A percentile compares a stretch with the other conserved stretches of the same genome.
Evolutionary conservation across 768 basidiomycete genomes (phyloP).

Genomic region (Boletellus sp.): DNA sequence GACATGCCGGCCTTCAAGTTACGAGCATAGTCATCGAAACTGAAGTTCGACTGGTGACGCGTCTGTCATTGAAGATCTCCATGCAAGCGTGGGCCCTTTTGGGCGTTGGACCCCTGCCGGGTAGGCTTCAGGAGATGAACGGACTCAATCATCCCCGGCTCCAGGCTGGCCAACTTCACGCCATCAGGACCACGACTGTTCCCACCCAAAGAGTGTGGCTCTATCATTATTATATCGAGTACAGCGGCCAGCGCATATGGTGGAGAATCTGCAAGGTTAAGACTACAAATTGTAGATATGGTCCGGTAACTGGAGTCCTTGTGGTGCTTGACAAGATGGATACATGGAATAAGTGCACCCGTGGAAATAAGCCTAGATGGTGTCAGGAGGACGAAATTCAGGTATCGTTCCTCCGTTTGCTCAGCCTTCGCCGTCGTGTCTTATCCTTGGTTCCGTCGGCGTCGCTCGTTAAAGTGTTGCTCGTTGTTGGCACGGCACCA

Average conservation of each 20-base stretch:
- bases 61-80: too few species aligned
- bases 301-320: conserved; percentile 7
- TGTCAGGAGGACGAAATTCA: conserved; percentile 17
- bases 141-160: too few species aligned
- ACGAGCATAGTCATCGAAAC: too few species aligned
- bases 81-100: too few species aligned
- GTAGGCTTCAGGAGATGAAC: conserved; percentile 31
- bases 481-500: conserved; percentile 6
- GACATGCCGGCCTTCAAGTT: too few species aligned
- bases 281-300: conserved; percentile 9
- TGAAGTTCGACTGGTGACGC: neutral
- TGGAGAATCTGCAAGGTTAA: neutral
- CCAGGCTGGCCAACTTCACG: too few species aligned
- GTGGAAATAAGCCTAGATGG: conserved; percentile 8
- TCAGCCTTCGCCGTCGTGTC: conserved; percentile 30
- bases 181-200: too few species aligned
- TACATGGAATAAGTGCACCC: conserved; percentile 20
- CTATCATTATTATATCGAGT: neutral
- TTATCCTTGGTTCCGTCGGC: conserved; percentile 20
- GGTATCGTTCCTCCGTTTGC: conserved; percentile 31
- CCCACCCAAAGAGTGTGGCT: neutral
- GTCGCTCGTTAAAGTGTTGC: conserved; percentile 11
- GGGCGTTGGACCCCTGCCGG: conserved; percentile 28
- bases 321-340: conserved; percentile 5
- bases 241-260: conserved; percentile 16